Evolutionary conservation across 106 monocot genomes (phyloP).

Genomic region (Acanthochlamys bracteata): DNA sequence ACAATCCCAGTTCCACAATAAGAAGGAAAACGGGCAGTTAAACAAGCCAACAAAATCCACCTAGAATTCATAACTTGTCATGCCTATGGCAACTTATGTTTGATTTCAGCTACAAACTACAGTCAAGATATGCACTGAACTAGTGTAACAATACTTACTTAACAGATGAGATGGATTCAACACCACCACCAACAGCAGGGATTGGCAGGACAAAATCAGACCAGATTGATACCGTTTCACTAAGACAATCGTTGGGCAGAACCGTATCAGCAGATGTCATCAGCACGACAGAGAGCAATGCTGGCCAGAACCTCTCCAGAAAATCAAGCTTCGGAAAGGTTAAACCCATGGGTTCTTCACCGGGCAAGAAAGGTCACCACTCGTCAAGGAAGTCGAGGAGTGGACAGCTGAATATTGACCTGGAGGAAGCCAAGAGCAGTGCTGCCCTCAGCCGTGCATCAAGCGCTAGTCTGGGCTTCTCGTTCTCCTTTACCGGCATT

Average conservation of each 20-base stretch:
- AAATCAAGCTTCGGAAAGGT: constrained; percentile 47
- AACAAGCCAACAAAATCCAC: too few relatives aligned
- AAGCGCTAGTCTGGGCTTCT: constrained; percentile 72
- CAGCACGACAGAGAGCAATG: constrained; percentile 10
- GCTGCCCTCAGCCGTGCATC: constrained; percentile 60
- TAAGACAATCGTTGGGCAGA: constrained; percentile 31
- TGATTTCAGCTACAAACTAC: too few relatives aligned
- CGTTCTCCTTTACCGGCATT: constrained; percentile 76
- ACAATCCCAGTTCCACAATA: too few relatives aligned
- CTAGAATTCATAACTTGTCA: too few relatives aligned
- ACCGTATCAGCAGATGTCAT: constrained; percentile 43
- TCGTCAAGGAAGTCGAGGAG: constrained; percentile 55
- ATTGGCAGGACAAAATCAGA: constrained; percentile 50
- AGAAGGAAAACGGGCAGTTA: too few relatives aligned
- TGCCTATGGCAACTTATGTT: too few relatives aligned
- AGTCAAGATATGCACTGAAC: too few relatives aligned
- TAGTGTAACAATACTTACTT: too few relatives aligned
- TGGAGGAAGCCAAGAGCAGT: constrained; percentile 55
- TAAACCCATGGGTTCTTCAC: constrained; percentile 21
- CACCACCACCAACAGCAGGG: constrained; percentile 9
- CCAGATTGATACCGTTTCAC: constrained; percentile 25
- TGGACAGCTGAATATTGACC: constrained; percentile 54
- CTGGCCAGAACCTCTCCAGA: constrained; percentile 16
- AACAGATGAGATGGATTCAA: constrained; percentile 36
- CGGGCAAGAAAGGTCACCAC: constrained; percentile 25